Evolutionary conservation across 179 eudicot genomes (phyloP), one percentile per base, ranked within the genome.

Genomic region (Beta macrorhiza): DNA sequence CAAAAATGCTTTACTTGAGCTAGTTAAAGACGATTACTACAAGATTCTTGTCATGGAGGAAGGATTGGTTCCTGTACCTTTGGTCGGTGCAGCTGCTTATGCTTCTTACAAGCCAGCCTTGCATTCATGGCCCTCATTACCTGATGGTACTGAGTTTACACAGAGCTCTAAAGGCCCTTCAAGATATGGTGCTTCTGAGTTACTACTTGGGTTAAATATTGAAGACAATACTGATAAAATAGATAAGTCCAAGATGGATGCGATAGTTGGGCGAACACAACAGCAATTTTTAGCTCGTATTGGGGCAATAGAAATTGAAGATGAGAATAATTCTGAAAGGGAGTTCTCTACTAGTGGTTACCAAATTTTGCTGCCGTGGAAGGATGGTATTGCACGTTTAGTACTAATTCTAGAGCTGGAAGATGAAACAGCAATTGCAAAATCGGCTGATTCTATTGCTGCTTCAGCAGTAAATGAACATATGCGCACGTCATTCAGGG

Each of bases 241-340:
- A 56, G 95, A 92, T 55, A 88, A 90, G 83, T 83, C 86, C 78
- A 92, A 91, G 84, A 79, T 72, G 84, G 89, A 91, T 49, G 95
- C 98, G 37, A 84, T 91, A 62, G 86, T 91, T 77, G 95, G 93
- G 65, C 82, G 92, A 81, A 86, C 93, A 61, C 90, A 81, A 22
- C 97, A 94, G 79, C 92, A 94, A 52, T 92, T 93, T 80, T 90
- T 94, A 83, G 98, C 93, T 42, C 95, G 95, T 78, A 87, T 93
- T 72, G 93, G 97, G 76, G 95, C 93, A 69, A 91, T 92, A 79
- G 98, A 94, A 90, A 63, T 77, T 80, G 93, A 89, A 74, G 89
- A 87, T 71, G 92, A 82, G 79, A 81, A 65, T 37, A 87, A 83
- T 8, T 79, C 85, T 49, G 76, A 82, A 17, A 78, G 61, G 59